Base-by-base conservation (phyloP, 1,139 yeast species). In the Scheffersomyces titani region DNA sequence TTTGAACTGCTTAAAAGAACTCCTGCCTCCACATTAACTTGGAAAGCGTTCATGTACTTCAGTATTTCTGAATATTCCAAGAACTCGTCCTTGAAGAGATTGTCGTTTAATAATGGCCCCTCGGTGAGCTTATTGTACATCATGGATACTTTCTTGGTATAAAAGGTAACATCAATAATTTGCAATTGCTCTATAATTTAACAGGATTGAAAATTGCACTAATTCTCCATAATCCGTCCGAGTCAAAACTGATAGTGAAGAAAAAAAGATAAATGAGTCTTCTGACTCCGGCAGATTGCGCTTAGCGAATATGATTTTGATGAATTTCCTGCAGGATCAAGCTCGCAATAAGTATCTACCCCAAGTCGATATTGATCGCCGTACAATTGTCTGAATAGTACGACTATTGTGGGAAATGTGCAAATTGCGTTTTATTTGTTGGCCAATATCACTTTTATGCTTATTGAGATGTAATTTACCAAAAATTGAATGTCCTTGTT, bases 1-100 rank as follows among this genome's bases (percentile, higher is more conserved):
- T 50, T 46, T 52, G 24, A 45, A 40, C 30, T 11, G 24, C 19
- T 20, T 16, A 11, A 46, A 46, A 46, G 22, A 22, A 19, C 49
- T 46, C 51, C 18, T 47, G 40, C 22, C 5, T 54, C 55, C 46
- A 56, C 46, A 24, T 60, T 56, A 19, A 65, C 61, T 49, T 67
- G 70, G 51, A 67, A 67, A 52, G 64, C 66, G 21, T 60, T 57
- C 51, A 65, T 40, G 47, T 61, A 62, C 19, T 57, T 59, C 22
- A 55, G 52, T 44, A 64, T 63, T 19, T 61, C 65, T 0, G 59
- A 16, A 18, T 46, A 46, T 46, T 46, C 22, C 49, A 46, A 58
- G 50, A 61, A 61, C 19, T 63, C 65, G 45, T 56, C 51, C 18
- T 54, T 55, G 30, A 48, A 54, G n/a, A 56, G 53, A 11, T 62